These are phyloP conservation scores for Inonotus hispidus DNA, from an alignment of 1,284 basidiomycete genomes.

Conservation along the genomic window DNA sequence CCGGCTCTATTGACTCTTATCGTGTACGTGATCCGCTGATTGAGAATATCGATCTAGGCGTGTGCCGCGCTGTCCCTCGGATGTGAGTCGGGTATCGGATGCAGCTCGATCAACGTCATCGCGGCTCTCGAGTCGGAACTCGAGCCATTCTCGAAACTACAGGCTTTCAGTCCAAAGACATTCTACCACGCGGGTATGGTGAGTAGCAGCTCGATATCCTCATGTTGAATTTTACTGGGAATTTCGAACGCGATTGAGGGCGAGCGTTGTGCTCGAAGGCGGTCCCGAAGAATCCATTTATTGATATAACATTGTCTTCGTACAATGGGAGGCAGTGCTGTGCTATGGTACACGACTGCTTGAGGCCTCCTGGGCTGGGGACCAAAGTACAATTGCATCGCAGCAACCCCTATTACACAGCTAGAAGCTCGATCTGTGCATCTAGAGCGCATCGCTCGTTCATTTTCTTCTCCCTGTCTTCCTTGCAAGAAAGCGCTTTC, in stretches of 20 bases:
- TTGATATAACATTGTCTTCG: neutral
- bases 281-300: neutral
- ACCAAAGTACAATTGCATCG: neutral
- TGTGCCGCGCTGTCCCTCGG: neutral
- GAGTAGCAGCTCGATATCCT: neutral
- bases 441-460: neutral
- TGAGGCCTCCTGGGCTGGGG: neutral
- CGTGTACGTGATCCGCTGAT: neutral
- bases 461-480: neutral
- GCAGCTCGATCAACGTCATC: slow-evolving; percentile 14
- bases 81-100: neutral
- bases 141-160: slow-evolving; percentile 22
- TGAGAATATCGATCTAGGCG: neutral
- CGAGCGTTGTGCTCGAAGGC: neutral
- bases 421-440: neutral
- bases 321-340: neutral
- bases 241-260: neutral
- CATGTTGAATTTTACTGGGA: neutral
- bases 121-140: slow-evolving; percentile 25
- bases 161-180: slow-evolving; percentile 17
- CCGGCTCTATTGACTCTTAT: neutral
- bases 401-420: neutral
- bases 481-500: neutral
- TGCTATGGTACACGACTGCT: neutral
- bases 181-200: neutral